Conservation (phyloP, 2,329 filamentous ascomycete genomes). For the Aulographum hederae region DNA sequence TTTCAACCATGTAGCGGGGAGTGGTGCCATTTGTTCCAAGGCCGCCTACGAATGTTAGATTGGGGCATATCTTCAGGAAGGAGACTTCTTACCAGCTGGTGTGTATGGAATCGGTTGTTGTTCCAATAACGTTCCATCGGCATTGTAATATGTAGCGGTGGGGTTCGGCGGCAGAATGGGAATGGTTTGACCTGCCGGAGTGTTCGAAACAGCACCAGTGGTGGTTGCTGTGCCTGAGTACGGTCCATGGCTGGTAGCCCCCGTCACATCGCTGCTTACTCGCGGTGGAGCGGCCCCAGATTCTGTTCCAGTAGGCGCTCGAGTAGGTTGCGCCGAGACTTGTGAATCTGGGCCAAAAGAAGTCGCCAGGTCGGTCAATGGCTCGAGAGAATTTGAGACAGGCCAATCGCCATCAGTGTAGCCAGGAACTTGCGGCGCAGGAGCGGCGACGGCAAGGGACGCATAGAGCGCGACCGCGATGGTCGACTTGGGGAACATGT, state of each 20-base stretch:
- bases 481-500: not conserved
- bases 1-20: slow-evolving; percentile 59
- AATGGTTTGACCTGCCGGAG: slow-evolving; percentile 38
- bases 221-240: slow-evolving; percentile 49
- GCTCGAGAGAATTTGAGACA: slow-evolving; percentile 16
- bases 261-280: slow-evolving; percentile 30
- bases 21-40: slow-evolving; percentile 59
- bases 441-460: slow-evolving; percentile 16
- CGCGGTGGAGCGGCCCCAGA: slow-evolving; percentile 22
- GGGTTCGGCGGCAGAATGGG: slow-evolving; percentile 37
- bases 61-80: slow-evolving; percentile 1
- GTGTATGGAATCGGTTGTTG: slow-evolving; percentile 53
- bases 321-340: slow-evolving; percentile 18
- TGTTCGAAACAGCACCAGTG: slow-evolving; percentile 41
- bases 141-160: slow-evolving; percentile 50
- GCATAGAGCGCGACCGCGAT: slow-evolving; percentile 16
- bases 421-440: slow-evolving; percentile 22
- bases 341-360: slow-evolving; percentile 25
- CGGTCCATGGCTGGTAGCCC: slow-evolving; percentile 49
- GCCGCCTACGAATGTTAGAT: slow-evolving; percentile 28
- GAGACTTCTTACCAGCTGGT: slow-evolving; percentile 30
- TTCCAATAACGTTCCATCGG: slow-evolving; percentile 49
- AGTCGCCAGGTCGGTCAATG: slow-evolving; percentile 17
- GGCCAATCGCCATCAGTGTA: slow-evolving; percentile 26
- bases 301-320: slow-evolving; percentile 11